These are phyloP conservation scores for Salix viminalis DNA, from an alignment of 345 rosid genomes.

Conservation along the genomic window DNA sequence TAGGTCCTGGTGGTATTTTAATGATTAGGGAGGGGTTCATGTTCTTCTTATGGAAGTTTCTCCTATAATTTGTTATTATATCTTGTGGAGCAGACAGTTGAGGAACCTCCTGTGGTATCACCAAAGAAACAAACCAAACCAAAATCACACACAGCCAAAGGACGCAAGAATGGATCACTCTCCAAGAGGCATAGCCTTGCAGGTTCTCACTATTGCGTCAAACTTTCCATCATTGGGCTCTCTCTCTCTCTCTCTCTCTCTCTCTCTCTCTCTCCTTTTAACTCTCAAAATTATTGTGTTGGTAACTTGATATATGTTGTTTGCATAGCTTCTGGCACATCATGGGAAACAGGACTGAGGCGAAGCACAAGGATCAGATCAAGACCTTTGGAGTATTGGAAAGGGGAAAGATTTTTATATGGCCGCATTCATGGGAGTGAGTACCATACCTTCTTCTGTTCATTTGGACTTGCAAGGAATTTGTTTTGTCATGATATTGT, in stretches of 20 bases:
- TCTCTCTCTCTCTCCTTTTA: not conserved
- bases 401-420: slow-evolving; percentile 82
- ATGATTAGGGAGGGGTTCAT: not conserved
- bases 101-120: slow-evolving; percentile 26
- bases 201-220: slow-evolving; percentile 44
- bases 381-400: slow-evolving; percentile 92
- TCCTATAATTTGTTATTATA: not conserved
- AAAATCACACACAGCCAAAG: slow-evolving; percentile 21
- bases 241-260: too few relatives aligned
- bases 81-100: slow-evolving; percentile 37
- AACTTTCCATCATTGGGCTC: slow-evolving; percentile 2
- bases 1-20: not conserved
- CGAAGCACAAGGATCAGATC: slow-evolving; percentile 84
- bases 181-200: slow-evolving; percentile 79
- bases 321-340: slow-evolving; percentile 54
- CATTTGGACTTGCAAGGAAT: not conserved
- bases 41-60: not conserved
- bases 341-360: slow-evolving; percentile 57
- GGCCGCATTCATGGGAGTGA: slow-evolving; percentile 87
- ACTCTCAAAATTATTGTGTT: not conserved
- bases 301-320: not conserved
- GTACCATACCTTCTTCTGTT: slow-evolving; percentile 33
- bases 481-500: not conserved
- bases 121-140: slow-evolving; percentile 25
- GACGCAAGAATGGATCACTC: slow-evolving; percentile 28